Evolutionary conservation across 2,329 filamentous ascomycete genomes (phyloP), one percentile per base, ranked within the genome.

Genomic region (Monosporascus cannonballus): DNA sequence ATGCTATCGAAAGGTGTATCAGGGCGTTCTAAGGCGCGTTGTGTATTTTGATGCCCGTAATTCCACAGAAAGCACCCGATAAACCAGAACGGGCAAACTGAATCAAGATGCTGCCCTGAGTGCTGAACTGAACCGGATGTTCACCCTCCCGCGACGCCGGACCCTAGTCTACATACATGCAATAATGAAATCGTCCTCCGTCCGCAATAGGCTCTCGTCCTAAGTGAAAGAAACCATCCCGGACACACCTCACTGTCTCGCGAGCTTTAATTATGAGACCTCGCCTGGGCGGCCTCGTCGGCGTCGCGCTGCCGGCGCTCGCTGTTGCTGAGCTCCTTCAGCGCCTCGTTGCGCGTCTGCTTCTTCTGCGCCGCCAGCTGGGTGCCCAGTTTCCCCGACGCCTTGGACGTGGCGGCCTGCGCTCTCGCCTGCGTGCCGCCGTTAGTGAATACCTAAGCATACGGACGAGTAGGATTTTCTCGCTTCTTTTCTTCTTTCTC

Each of bases 291-390:
- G 17, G 74, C 80, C 44, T 78, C 76, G 67, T 95, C 89, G 8
- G 85, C 83, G 57, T 91, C 84, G 51, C 89, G 77, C 15, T 77
- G 76, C 47, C 80, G 75, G 52, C 83, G 72, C 64, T 91, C 88
- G 52, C 85, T 78, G 49, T 77, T 73, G 65, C 89, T 90, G 4
- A 77, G 80, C 58, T 87, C 79, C 57, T 84, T 83, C 48, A 96
- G 73, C 1, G 84, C 85, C 54, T 86, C 83, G 30, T 73, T 76
- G 50, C 84, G 79, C 8, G 87, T 90, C 73, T 89, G 83, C 61
- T 82, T 84, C 73, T 87, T 89, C 71, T 96, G 88, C 37, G 84
- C 85, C 51, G 85, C 80, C 15, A 96, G 75, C 65, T 91, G 85
- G 34, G 77, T 73, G 36, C 80, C 80, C 14, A 95, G 76, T 66